Base-by-base conservation (phyloP, 768 basidiomycete species). In the Kwoniella dendrophila region DNA sequence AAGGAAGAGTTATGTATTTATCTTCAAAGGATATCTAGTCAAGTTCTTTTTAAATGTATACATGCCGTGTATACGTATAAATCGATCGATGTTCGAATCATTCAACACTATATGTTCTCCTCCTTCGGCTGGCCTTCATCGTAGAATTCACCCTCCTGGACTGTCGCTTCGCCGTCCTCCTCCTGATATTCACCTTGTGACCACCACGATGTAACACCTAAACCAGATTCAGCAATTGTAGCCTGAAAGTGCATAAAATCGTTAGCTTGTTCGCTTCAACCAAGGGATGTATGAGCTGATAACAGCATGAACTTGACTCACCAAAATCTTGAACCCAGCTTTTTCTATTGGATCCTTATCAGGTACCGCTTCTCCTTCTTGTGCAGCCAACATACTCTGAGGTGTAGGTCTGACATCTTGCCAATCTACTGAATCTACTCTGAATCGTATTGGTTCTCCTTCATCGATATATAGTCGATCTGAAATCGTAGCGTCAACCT, bases 131-230 rank as follows among this genome's bases (percentile, higher is more conserved):
- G 14, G 4, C 38, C 36, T 51, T 20, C 32, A 20, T 51, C 53
- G 34, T 56, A 56, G 33, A 52, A 56, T 29, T 40, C 45, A 38
- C 58, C 40, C 30, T 55, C 63, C 49, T 60, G 47, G 55, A 56
- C 69, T 34, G 55, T 64, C 44, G 63, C 62, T 51, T 53, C 72
- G 16, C 56, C 66, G 20, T 63, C 73, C 14, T 51, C 72, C 24
- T 51, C 78, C 0, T 72, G 78, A 2, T 67, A 70, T 32, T 71
- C 72, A 18, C 53, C 59, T 1, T 60, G 69, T 38, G 68, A 72
- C 80, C 80, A 82, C 81, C 81, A 82, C 2, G 72, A 75, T 5
- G 79, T 65, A 1, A 79, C 64, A 6, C 81, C 81, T 16, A 80
- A 62, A 0, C 81, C 81, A 27, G 77, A 72, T 50, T 81, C 81